Evolutionary conservation across 2,329 filamentous ascomycete species (phyloP), one percentile per base, ranked within the genome.

Genomic region (Xylariales sp.): DNA sequence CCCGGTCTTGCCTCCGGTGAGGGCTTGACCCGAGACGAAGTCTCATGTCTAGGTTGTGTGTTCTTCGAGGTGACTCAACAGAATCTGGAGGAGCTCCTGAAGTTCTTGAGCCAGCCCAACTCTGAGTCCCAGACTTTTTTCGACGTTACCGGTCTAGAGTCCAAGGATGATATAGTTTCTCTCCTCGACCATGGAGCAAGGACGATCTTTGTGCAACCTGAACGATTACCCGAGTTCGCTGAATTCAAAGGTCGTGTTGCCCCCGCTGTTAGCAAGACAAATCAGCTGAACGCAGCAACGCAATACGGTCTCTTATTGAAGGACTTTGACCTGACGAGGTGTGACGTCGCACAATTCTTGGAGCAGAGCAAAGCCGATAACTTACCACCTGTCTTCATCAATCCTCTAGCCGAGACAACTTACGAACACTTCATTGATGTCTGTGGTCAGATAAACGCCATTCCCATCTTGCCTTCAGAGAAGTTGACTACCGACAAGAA

Each of bases 141-240:
- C 51, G 88, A 95, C 54, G 88, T 82, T 38, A 84, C 86, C 4
- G 66, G 68, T 16, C 72, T 97, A 28, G 63, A 76, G 22, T 80
- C 81, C 9, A 69, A 71, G 42, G 84, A 89, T 51, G 85, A 94
- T 49, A 71, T 97, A 25, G 68, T 91, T 40, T 77, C 85, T 34
- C 74, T 97, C 25, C 79, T 98, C 42, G 87, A 98, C 61, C 78
- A 82, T 49, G 93, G 93, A 45, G 88, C 89, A 5, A 78, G 82
- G 39, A 93, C 84, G 60, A 84, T 93, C 47, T 93, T 97, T 61
- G 86, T 95, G 38, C 76, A 76, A 14, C 76, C 82, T 35, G 73
- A 81, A 43, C 84, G 88, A 59, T 69, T 94, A 40, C 69, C 71
- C 7, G 66, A 73, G 38, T 76, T 77, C 44, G 63, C 70, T 35